Conservation (phyloP, 345 rosid genomes). For the Acer campestre region DNA sequence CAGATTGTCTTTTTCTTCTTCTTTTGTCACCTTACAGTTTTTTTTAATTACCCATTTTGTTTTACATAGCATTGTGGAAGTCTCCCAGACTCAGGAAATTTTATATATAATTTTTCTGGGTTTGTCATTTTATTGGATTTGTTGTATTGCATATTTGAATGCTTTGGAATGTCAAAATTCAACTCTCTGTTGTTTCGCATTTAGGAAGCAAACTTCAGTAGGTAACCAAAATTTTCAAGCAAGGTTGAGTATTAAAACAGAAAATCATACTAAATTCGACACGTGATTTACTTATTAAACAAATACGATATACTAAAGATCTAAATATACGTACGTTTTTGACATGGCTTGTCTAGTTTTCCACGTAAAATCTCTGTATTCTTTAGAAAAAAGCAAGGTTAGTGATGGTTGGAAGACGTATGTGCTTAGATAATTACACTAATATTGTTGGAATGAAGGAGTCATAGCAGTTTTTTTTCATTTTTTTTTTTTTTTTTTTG, state of each 20-base stretch:
- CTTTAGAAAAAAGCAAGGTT: background rate
- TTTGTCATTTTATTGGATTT: background rate
- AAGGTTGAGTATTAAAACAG: constrained; percentile 6
- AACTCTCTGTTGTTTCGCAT: background rate
- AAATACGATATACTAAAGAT: background rate
- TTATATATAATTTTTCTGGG: background rate
- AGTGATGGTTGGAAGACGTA: constrained; percentile 8
- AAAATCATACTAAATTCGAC: background rate
- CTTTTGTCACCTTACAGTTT: constrained; percentile 28
- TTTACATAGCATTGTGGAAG: constrained; percentile 4
- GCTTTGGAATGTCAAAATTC: background rate
- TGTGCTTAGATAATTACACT: constrained; percentile 15
- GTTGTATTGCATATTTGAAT: background rate
- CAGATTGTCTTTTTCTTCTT: constrained; percentile 16
- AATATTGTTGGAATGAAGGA: constrained; percentile 24
- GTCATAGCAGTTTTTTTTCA: constrained; percentile 15
- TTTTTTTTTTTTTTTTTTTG: too few species aligned
- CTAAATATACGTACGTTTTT: background rate
- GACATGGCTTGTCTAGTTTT: background rate
- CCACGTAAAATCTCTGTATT: constrained; percentile 3
- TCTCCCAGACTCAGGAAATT: constrained; percentile 19
- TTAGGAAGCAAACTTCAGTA: constrained; percentile 4
- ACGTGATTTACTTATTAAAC: constrained; percentile 5
- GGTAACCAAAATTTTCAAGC: constrained; percentile 11
- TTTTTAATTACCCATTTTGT: constrained; percentile 27